Evolutionary conservation across 116 monocot genomes (phyloP).

Genomic region (Phalaenopsis hybrid): DNA sequence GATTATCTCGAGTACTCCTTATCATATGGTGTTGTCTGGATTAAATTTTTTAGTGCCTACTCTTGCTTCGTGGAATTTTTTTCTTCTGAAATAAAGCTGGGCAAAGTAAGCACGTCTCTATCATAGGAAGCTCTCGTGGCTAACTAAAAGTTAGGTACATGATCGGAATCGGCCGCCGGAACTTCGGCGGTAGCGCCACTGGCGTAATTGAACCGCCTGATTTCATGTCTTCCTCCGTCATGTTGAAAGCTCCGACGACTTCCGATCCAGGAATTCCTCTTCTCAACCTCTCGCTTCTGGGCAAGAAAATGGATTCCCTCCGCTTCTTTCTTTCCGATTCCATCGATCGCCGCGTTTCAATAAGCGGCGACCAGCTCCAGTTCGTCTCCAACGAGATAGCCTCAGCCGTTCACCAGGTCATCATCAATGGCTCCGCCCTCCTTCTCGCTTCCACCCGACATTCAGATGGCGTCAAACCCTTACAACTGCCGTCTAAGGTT

Average conservation of each 20-base stretch:
- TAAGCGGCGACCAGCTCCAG: slow-evolving; percentile 20
- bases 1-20: too few species aligned
- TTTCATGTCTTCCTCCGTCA: background rate
- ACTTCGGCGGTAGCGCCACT: background rate
- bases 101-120: background rate
- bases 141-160: background rate
- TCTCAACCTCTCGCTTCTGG: slow-evolving; percentile 29
- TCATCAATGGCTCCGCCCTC: slow-evolving; percentile 35
- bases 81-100: too few species aligned
- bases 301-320: slow-evolving; percentile 25
- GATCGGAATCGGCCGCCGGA: background rate
- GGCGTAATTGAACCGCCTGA: background rate
- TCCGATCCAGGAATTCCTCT: slow-evolving; percentile 26
- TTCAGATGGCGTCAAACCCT: background rate
- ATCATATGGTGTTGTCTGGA: too few species aligned
- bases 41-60: too few species aligned
- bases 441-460: slow-evolving; percentile 16
- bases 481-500: background rate
- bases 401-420: slow-evolving; percentile 37
- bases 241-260: background rate
- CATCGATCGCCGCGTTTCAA: slow-evolving; percentile 9
- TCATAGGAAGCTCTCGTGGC: too few species aligned
- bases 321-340: slow-evolving; percentile 40
- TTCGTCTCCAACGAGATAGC: slow-evolving; percentile 36
- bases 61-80: too few species aligned